A percentile compares a stretch with the other conserved stretches of the same genome.
Conservation (phyloP, 176 grass and related monocot species). For the Saccharum spontaneum region DNA sequence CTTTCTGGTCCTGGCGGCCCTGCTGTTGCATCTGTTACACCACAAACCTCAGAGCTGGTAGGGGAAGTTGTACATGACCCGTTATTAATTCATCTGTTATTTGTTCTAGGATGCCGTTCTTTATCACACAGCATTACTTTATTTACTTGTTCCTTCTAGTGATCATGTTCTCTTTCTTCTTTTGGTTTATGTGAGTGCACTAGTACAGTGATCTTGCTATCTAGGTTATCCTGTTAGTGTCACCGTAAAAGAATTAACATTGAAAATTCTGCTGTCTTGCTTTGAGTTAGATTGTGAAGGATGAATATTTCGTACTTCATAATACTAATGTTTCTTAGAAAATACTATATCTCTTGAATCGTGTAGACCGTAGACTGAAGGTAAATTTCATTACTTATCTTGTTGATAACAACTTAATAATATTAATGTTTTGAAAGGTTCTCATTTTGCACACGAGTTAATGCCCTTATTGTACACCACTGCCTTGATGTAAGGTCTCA, state of each 20-base stretch:
- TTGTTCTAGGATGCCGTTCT: background rate
- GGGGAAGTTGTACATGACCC: slow-evolving; percentile 18
- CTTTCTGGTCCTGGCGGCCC: slow-evolving; percentile 82
- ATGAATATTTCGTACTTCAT: slow-evolving; percentile 23
- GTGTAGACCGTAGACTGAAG: background rate
- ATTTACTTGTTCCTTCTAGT: background rate
- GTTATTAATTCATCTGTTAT: slow-evolving; percentile 23
- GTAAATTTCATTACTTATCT: background rate
- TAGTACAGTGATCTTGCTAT: background rate
- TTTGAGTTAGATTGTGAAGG: slow-evolving; percentile 12
- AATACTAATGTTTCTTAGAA: background rate
- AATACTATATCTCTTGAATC: slow-evolving; percentile 14
- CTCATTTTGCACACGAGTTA: background rate
- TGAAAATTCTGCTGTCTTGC: slow-evolving; percentile 6
- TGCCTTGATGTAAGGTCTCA: slow-evolving; percentile 17
- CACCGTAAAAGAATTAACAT: slow-evolving; percentile 2
- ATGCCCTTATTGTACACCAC: slow-evolving; percentile 1
- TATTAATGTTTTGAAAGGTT: slow-evolving; percentile 15
- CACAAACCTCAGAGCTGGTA: slow-evolving; percentile 88
- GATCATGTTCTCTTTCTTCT: background rate
- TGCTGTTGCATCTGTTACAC: slow-evolving; percentile 70
- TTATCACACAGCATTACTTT: background rate
- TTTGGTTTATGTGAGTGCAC: background rate
- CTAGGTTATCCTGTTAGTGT: background rate
- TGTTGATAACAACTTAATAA: slow-evolving; percentile 16